phyloP scores from a whole-genome alignment of 768 basidiomycete genomes.

The Chalciporus piperatus region DNA sequence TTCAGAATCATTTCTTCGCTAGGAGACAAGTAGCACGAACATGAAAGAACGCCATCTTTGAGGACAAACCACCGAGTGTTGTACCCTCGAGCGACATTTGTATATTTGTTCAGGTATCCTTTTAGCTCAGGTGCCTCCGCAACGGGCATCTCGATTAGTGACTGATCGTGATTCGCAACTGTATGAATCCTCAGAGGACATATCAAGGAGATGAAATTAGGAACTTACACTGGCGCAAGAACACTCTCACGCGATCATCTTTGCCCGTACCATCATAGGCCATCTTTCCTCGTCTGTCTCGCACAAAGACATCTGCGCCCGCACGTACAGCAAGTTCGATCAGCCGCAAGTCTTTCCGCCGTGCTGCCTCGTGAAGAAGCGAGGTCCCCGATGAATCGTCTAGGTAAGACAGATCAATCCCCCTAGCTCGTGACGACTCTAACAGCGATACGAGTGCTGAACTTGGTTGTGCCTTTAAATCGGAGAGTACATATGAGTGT shows the following conservation, averaged over 20 bases:
- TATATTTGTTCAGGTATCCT: constrained; percentile 88
- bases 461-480: constrained; percentile 39
- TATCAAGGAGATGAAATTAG: not conserved
- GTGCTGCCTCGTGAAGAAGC: constrained; percentile 84
- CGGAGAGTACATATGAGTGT: constrained; percentile 69
- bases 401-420: constrained; percentile 75
- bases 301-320: constrained; percentile 86
- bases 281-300: constrained; percentile 72
- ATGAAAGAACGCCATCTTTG: constrained; percentile 80
- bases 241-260: constrained; percentile 79
- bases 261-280: constrained; percentile 67
- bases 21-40: constrained; percentile 41
- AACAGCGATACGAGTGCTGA: constrained; percentile 55
- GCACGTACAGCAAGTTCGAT: constrained; percentile 83
- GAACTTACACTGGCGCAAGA: constrained; percentile 76
- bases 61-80: constrained; percentile 91
- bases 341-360: constrained; percentile 73
- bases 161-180: constrained; percentile 82
- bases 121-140: constrained; percentile 61
- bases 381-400: constrained; percentile 77
- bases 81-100: constrained; percentile 89
- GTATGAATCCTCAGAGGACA: constrained; percentile 3
- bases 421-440: constrained; percentile 62
- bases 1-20: not conserved
- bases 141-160: constrained; percentile 51